Percentiles rank a stretch among this genome's conserved stretches.
These are phyloP conservation scores for Salvia miltiorrhiza DNA, from an alignment of 257 asterid species.

Conservation along the genomic window DNA sequence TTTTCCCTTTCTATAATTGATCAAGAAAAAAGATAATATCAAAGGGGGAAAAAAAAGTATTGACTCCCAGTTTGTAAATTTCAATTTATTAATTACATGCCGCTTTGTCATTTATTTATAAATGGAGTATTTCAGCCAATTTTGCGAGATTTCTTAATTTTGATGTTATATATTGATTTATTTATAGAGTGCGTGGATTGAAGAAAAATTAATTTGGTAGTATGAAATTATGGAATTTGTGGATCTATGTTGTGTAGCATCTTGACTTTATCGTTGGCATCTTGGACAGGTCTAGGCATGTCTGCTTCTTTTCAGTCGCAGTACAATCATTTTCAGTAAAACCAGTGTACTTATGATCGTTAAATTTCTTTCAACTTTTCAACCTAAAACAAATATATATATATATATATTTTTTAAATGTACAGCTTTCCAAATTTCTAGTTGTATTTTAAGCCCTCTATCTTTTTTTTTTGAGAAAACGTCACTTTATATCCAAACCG, in stretches of 20 bases:
- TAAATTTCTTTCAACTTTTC: slow-evolving; percentile 14
- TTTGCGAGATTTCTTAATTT: not conserved
- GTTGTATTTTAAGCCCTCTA: no score
- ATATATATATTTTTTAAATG: no score
- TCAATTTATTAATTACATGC: not conserved
- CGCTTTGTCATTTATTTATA: not conserved
- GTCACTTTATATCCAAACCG: no score
- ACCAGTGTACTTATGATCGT: slow-evolving; percentile 30
- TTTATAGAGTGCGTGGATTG: not conserved
- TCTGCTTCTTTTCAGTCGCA: not conserved
- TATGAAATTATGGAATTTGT: not conserved
- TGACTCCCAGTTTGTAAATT: not conserved
- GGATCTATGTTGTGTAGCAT: not conserved
- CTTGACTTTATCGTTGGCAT: slow-evolving; percentile 10
- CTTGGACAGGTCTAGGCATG: not conserved
- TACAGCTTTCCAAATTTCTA: no score
- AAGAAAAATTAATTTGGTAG: not conserved
- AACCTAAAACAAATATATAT: not conserved
- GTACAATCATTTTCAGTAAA: slow-evolving; percentile 30
- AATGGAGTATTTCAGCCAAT: not conserved
- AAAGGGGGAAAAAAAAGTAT: not conserved
- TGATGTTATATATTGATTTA: not conserved
- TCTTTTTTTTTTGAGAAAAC: no score
- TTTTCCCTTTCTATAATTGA: slow-evolving; percentile 12
- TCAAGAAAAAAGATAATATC: not conserved